Base-by-base conservation (phyloP, 768 basidiomycete genomes). In the Boletus tomentosulus region DNA sequence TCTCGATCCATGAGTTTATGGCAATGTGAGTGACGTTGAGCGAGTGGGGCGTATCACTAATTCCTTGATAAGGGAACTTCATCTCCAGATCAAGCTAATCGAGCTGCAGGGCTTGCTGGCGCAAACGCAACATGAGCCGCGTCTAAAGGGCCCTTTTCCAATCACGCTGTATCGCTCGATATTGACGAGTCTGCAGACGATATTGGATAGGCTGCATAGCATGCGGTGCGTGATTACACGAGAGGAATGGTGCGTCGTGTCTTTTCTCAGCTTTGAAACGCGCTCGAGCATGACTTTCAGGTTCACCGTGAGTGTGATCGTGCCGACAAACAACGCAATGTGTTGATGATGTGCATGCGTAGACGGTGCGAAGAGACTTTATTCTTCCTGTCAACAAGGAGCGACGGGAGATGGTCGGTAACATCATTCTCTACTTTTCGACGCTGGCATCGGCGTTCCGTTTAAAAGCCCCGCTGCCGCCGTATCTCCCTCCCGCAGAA, bases 181-280 rank as follows among this genome's bases (percentile, higher is more conserved):
- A 57, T 73, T 93, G 71, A 86, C 84, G 1, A 88, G 89, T 61
- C 63, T 93, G 57, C 92, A 96, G 68, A 84, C 83, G 1, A 92
- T 95, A 31, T 71, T 96, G 57, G 93, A 95, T 63, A 86, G 82
- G 65, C 71, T 99, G 53, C 97, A 98, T 67, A 90, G 91, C 59
- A 97, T 98, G 89, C 82, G 95, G 28, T 95, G 92, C 67, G 95
- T 98, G n/a, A 97, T 91, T 6, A 93, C 92, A 0, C 80, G 92
- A 38, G 91, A 96, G 68, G 93, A 96, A 75, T 98, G 95, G 94
- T 89, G 48, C 51, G 81, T 68, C 44, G 39, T 45, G 28, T 33
- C 7, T 24, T 55, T 19, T 39, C 16, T 30, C 41, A 25, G n/a
- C 37, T 12, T 39, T 33, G 25, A 3, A 22, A 3, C 33, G 16